Evolutionary conservation across 225 moss, liverwort and hornwort species (phyloP).

Genomic region (Climacium dendroides): DNA sequence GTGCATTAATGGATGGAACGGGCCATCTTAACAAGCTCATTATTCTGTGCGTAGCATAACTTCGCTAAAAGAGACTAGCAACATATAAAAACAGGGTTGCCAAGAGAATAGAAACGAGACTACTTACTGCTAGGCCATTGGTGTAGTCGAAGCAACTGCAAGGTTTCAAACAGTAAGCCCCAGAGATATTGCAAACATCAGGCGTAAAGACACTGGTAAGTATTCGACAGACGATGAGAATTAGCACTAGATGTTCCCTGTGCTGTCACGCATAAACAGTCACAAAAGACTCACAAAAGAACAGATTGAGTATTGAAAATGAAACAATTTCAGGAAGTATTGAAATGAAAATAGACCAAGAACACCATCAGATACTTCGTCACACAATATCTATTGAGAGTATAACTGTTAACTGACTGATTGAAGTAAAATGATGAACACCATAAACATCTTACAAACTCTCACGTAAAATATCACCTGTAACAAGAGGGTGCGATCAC

Average conservation of each 20-base stretch:
- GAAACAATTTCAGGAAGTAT: not conserved
- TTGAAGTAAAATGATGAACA: not conserved
- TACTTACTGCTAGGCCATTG: constrained; percentile 90
- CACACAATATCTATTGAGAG: not conserved
- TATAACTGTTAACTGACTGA: not conserved
- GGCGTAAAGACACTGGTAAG: not conserved
- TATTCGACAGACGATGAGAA: not conserved
- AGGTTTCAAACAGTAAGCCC: not conserved
- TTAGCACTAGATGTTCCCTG: not conserved
- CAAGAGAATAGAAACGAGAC: not conserved
- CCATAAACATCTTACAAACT: not conserved
- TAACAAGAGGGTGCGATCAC: constrained; percentile 99
- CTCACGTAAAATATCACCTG: constrained; percentile 30
- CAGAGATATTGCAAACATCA: not conserved
- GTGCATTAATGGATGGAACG: not conserved
- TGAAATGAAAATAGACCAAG: not conserved
- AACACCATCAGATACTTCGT: not conserved
- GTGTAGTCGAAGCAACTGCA: constrained; percentile 98
- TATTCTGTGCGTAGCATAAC: not conserved
- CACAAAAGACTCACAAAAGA: not conserved
- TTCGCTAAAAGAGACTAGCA: not conserved
- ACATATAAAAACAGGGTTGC: not conserved
- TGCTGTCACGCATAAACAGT: not conserved
- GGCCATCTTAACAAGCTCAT: not conserved
- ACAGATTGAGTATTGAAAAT: not conserved